Evolutionary conservation across 768 basidiomycete genomes (phyloP), one percentile per base, ranked within the genome.

Genomic region (Rhodotorula taiwanensis): DNA sequence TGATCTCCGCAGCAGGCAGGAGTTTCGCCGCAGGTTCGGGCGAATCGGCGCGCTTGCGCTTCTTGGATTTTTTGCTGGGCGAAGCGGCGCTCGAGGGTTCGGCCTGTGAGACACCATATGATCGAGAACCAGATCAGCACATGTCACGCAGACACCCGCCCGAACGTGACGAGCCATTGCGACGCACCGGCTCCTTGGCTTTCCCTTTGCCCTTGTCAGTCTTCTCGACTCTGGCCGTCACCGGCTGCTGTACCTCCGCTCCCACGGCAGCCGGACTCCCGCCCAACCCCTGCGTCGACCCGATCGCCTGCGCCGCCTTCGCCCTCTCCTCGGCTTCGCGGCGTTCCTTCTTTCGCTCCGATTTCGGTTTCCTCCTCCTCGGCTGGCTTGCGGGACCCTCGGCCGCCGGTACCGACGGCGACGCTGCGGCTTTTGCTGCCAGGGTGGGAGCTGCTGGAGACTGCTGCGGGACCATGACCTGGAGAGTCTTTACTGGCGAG

Each of bases 21-120:
- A 41, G 31, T 21, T n/a, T 27, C 27, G n/a, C 30, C 1, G 31
- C 43, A 16, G 55, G 55, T 0, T 21, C 50, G 23, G 52, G 42
- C 21, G 63, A 64, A 3, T 58, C 63, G 31, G 58, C 27, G 25
- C 63, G 63, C 48, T 64, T 64, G 48, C 63, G 63, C 50, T 64
- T 64, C 43, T 64, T 59, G 16, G 31, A 43, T 23, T 50, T 50
- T 30, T 50, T 50, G 16, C 11, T 15, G 6, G 49, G 49, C 20
- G 49, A 30, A 31, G 49, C 18, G 10, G 45, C n/a, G 27, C n/a
- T 5, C 8, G 48, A 33, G 23, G n/a, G 28, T 39, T 10, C 42
- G 42, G 42, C 7, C 42, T 43, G 36, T 39, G 16, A 39, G 9
- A 39, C 36, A 16, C 36, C 36, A 39, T 10, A 9, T 16, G 10